A percentile compares a stretch with the other conserved stretches of the same genome.
Conservation (phyloP, 176 grass and related monocot genomes). For the Canna indica region DNA sequence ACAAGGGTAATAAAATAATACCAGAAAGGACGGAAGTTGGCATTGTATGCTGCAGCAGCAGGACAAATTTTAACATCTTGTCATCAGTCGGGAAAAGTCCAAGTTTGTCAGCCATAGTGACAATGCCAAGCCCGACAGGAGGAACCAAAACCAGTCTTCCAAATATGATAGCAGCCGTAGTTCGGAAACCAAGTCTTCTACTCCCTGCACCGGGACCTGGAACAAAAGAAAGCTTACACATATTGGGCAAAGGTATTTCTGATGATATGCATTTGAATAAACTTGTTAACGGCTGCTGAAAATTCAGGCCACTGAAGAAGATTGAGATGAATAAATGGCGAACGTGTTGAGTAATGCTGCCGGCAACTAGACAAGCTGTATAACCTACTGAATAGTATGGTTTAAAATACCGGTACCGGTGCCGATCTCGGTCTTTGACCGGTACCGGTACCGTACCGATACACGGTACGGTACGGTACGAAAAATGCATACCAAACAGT, state of each 20-base stretch:
- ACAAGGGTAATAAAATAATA: constrained; percentile 19
- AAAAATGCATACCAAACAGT: too few relatives aligned
- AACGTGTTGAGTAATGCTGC: neutral
- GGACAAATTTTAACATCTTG: constrained; percentile 98
- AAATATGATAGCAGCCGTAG: constrained; percentile 82
- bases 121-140: constrained; percentile 64
- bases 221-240: constrained; percentile 13
- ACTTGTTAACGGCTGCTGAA: constrained; percentile 2
- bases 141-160: constrained; percentile 71
- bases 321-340: neutral
- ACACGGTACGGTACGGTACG: too few relatives aligned
- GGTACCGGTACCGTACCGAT: too few relatives aligned
- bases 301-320: neutral
- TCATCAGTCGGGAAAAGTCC: constrained; percentile 76
- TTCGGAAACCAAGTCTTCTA: constrained; percentile 73
- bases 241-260: neutral
- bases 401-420: too few relatives aligned
- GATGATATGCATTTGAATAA: neutral
- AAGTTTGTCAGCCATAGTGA: constrained; percentile 73
- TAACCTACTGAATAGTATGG: neutral
- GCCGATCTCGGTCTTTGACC: too few relatives aligned
- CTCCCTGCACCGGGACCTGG: constrained; percentile 96
- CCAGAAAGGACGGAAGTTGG: constrained; percentile 97
- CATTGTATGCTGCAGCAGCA: constrained; percentile 92
- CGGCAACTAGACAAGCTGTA: neutral